Percentiles rank a stretch among this genome's conserved stretches.
phyloP scores from a whole-genome alignment of 768 basidiomycete genomes.

The Lenzites betulinus region DNA sequence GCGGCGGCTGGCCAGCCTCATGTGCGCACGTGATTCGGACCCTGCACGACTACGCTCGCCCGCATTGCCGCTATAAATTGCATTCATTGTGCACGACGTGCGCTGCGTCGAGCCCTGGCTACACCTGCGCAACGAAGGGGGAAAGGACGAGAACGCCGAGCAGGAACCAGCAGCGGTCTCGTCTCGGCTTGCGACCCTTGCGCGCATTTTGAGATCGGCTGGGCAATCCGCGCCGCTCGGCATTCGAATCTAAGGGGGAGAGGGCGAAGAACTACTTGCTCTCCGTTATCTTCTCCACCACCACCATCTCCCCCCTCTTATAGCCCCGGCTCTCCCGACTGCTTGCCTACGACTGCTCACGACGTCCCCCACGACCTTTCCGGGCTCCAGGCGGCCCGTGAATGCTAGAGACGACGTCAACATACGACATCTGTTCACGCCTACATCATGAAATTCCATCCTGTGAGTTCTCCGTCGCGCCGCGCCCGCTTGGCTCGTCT shows the following conservation, averaged over 20 bases:
- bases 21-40: constrained; percentile 19
- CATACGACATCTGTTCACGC: constrained; percentile 2
- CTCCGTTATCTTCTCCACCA: constrained; percentile 25
- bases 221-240: constrained; percentile 24
- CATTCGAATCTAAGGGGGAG: constrained; percentile 10
- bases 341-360: constrained; percentile 16
- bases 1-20: constrained; percentile 12
- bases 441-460: constrained; percentile 48
- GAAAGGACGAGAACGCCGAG: constrained; percentile 12
- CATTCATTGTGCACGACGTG: not conserved
- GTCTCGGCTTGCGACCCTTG: constrained; percentile 1
- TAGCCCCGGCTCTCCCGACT: not conserved
- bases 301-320: constrained; percentile 12
- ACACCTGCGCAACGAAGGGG: not conserved
- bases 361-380: constrained; percentile 4
- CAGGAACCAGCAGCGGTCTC: not conserved
- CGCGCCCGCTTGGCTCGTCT: constrained; percentile 5
- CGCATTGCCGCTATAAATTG: constrained; percentile 3
- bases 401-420: constrained; percentile 2
- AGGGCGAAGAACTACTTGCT: constrained; percentile 16
- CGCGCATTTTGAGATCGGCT: constrained; percentile 14
- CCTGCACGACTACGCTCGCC: constrained; percentile 8
- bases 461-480: constrained; percentile 38
- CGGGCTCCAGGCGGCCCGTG: constrained; percentile 3
- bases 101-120: not conserved